Conservation (phyloP, 805 yeast genomes). For the Starmerella stellata region DNA sequence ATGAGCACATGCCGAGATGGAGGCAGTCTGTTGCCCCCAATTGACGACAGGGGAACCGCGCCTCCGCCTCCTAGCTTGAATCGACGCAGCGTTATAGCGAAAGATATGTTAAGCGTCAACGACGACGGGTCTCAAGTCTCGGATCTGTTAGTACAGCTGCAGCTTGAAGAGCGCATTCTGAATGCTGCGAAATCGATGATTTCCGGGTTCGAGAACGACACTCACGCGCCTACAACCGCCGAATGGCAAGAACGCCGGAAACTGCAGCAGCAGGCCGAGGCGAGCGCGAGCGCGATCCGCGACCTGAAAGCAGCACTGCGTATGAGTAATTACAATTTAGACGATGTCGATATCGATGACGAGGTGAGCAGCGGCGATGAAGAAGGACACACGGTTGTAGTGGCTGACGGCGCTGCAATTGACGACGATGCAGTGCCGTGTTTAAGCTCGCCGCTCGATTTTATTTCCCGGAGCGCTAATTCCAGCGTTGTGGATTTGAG, state of each 20-base stretch:
- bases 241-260: not conserved
- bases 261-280: not conserved
- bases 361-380: slow-evolving; percentile 7
- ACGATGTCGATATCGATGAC: slow-evolving; percentile 25
- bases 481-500: slow-evolving; percentile 9
- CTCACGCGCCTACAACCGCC: not conserved
- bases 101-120: too few relatives aligned
- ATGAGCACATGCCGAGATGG: not conserved
- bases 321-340: slow-evolving; percentile 16
- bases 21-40: not conserved
- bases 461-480: slow-evolving; percentile 7
- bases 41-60: not conserved
- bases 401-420: slow-evolving; percentile 3
- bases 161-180: slow-evolving; percentile 23
- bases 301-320: not conserved
- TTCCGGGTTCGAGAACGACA: slow-evolving; percentile 17
- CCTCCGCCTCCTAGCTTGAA: not conserved
- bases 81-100: too few relatives aligned
- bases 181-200: slow-evolving; percentile 26
- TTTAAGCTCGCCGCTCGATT: not conserved
- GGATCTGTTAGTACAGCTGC: slow-evolving; percentile 21
- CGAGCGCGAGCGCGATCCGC: not conserved
- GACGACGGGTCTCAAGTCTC: slow-evolving; percentile 4
- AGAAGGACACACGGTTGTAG: slow-evolving; percentile 1
- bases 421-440: not conserved